phyloP scores from a whole-genome alignment of 371 early-diverging fungal genomes.

The Aphelidium insulamus region DNA sequence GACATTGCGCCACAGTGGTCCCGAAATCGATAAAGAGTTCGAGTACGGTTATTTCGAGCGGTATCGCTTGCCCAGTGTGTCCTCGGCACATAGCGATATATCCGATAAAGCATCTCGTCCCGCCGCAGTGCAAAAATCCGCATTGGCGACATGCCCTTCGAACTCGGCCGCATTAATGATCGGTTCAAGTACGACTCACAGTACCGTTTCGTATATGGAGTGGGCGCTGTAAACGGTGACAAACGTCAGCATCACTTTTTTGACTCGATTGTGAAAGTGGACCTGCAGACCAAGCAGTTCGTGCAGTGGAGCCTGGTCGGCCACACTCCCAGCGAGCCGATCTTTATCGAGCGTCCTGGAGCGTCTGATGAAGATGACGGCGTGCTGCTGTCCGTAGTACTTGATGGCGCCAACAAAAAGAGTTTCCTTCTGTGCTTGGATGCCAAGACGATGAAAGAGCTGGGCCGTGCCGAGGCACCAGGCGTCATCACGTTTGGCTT shows the following conservation, averaged over 20 bases:
- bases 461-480: constrained; percentile 34
- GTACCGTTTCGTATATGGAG: constrained; percentile 31
- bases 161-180: constrained; percentile 28
- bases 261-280: constrained; percentile 19
- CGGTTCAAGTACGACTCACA: constrained; percentile 9
- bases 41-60: constrained; percentile 8
- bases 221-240: constrained; percentile 10
- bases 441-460: constrained; percentile 30
- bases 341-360: constrained; percentile 32
- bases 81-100: constrained; percentile 5
- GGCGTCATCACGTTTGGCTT: constrained; percentile 33
- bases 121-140: constrained; percentile 3
- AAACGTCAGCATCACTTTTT: constrained; percentile 15
- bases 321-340: constrained; percentile 37
- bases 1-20: no score
- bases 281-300: constrained; percentile 8
- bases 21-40: no score
- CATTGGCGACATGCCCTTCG: constrained; percentile 13
- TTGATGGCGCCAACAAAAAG: constrained; percentile 31
- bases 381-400: constrained; percentile 40
- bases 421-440: constrained; percentile 49
- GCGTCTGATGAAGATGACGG: constrained; percentile 41
- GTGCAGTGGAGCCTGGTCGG: constrained; percentile 15
- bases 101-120: constrained; percentile 2
- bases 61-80: neutral